phyloP scores from a whole-genome alignment of 768 basidiomycete genomes.

The Serendipita sp. region DNA sequence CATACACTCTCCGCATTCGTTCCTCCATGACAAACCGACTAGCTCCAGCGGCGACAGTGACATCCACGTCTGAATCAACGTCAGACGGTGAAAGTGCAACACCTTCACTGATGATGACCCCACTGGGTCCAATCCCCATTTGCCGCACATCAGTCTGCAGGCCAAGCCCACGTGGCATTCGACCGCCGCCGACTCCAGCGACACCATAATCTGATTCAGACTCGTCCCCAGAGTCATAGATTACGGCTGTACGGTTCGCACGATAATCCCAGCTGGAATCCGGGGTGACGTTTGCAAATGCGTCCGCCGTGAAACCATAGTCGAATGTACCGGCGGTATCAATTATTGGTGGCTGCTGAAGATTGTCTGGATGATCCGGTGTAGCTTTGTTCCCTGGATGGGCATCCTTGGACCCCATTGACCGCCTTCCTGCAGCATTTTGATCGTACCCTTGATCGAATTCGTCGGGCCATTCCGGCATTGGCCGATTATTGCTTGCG shows the following conservation, averaged over 20 bases:
- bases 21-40: slow-evolving; percentile 6
- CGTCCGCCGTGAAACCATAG: slow-evolving; percentile 1
- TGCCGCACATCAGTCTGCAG: not conserved
- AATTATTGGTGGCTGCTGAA: not conserved
- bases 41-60: slow-evolving; percentile 13
- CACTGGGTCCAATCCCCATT: slow-evolving; percentile 3
- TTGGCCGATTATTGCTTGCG: not conserved
- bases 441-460: not conserved
- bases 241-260: not conserved
- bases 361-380: not conserved
- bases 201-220: not conserved
- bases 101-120: slow-evolving; percentile 7
- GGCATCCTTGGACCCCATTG: not conserved
- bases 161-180: not conserved
- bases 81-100: slow-evolving; percentile 35
- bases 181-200: not conserved
- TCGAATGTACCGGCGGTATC: not conserved
- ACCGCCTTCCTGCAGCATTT: not conserved
- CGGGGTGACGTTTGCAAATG: not conserved
- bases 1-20: slow-evolving; percentile 7
- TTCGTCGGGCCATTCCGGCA: not conserved
- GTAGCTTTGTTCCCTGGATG: not conserved
- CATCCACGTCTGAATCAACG: slow-evolving; percentile 33
- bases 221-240: slow-evolving; percentile 5
- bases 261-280: slow-evolving; percentile 3